Evolutionary conservation across 495 filamentous ascomycete genomes (phyloP).

Genomic region (Xylaria telfairii): DNA sequence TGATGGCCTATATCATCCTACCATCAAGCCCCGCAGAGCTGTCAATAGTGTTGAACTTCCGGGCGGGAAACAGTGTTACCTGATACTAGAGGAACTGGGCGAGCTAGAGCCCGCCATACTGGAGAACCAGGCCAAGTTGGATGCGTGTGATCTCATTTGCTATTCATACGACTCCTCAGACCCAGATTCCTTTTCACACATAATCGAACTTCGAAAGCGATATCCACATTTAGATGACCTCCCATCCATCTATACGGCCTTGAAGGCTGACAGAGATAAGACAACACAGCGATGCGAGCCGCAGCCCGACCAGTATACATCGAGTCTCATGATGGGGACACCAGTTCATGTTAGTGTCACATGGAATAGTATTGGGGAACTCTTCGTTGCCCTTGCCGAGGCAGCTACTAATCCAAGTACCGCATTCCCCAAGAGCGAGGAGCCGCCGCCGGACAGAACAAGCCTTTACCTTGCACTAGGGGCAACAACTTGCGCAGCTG

Average conservation of each 20-base stretch:
- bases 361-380: slow-evolving; percentile 87
- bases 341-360: slow-evolving; percentile 93
- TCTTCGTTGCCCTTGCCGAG: slow-evolving; percentile 87
- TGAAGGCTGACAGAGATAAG: slow-evolving; percentile 94
- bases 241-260: slow-evolving; percentile 86
- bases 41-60: slow-evolving; percentile 97
- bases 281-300: slow-evolving; percentile 88
- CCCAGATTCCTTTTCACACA: slow-evolving; percentile 91
- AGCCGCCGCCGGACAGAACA: slow-evolving; percentile 80
- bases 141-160: slow-evolving; percentile 89
- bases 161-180: slow-evolving; percentile 97
- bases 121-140: slow-evolving; percentile 89
- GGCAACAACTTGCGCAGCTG: slow-evolving; percentile 77
- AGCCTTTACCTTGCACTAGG: slow-evolving; percentile 85
- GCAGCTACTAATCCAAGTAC: slow-evolving; percentile 86
- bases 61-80: slow-evolving; percentile 94
- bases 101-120: slow-evolving; percentile 91
- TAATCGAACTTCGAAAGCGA: slow-evolving; percentile 76
- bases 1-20: slow-evolving; percentile 84
- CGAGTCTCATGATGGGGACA: slow-evolving; percentile 76
- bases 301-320: slow-evolving; percentile 93
- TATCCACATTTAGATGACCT: slow-evolving; percentile 85
- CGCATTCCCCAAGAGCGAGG: slow-evolving; percentile 85
- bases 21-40: slow-evolving; percentile 89
- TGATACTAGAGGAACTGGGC: slow-evolving; percentile 95